Base-by-base conservation (phyloP, 768 basidiomycete species). In the Amanita molliuscula region DNA sequence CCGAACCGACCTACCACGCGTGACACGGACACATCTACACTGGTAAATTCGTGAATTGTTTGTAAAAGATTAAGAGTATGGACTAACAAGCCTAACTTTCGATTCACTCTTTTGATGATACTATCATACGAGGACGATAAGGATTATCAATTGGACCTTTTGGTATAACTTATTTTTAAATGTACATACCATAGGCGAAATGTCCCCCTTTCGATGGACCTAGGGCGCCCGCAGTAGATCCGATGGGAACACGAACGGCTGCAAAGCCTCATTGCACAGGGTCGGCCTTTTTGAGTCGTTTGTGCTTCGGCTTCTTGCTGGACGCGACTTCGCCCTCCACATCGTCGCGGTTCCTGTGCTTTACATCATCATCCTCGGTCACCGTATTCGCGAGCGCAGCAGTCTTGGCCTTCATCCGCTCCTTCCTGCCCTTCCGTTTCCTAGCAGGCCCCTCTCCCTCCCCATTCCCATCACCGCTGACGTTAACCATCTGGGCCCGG, bases 341-440 rank as follows among this genome's bases (percentile, higher is more conserved):
- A 23, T 28, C 35, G 51, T 46, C 53, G 40, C 58, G 54, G 50
- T 59, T 55, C 53, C 56, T 51, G 45, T 65, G 69, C 15, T 53
- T 15, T 41, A 52, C 51, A 3, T 44, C 51, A 3, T 44, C 50
- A 2, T 34, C 54, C 11, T 47, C 52, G 7, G 47, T 55, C 16
- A 56, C 59, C 6, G 41, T 67, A 36, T 51, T 20, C 15, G 4
- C 48, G 29, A 37, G 64, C 20, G 28, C 57, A n/a, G 40, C 61
- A 26, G 59, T 67, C 56, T 73, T 81, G 56, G 71, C 55, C 55
- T 69, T 77, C 67, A 75, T 66, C 31, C 82, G 71, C 64, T 85
- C 82, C 65, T 84, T 84, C 73, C 77, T 84, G 10, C 82, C 82
- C 57, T 72, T 82, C 57, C 84, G 63, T 65, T 80, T 84, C 71